Evolutionary conservation across 179 eudicot genomes (phyloP).

Genomic region (Beta macrorhiza): DNA sequence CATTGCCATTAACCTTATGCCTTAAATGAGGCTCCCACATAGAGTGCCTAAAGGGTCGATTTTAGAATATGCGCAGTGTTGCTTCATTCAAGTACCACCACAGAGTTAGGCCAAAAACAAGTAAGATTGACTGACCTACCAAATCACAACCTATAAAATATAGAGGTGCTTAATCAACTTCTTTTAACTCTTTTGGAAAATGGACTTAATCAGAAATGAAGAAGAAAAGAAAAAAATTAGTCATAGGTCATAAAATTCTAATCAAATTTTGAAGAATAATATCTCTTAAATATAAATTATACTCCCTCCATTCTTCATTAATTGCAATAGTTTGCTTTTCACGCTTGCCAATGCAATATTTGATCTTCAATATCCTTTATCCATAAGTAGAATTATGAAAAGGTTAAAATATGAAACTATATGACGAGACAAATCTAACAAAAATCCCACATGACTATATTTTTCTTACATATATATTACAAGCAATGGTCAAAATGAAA

Average conservation of each 20-base stretch:
- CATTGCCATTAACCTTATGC: neutral
- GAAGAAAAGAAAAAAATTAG: neutral
- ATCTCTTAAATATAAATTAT: neutral
- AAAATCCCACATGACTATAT: too few species aligned
- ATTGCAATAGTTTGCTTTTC: too few species aligned
- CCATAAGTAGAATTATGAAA: too few species aligned
- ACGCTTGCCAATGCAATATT: too few species aligned
- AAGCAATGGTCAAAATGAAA: too few species aligned
- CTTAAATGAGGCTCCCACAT: neutral
- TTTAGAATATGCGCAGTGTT: neutral
- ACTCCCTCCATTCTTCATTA: too few species aligned
- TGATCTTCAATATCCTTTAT: too few species aligned
- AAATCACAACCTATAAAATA: neutral
- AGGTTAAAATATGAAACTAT: too few species aligned
- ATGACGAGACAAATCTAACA: too few species aligned
- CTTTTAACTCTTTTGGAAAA: neutral
- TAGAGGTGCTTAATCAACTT: neutral
- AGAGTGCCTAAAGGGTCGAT: neutral
- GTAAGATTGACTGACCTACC: neutral
- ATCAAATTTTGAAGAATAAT: neutral
- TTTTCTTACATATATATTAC: too few species aligned
- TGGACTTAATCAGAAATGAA: neutral
- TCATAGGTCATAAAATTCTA: neutral
- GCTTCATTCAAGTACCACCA: neutral
- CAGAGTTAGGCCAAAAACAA: neutral